phyloP scores from a whole-genome alignment of 2,329 filamentous ascomycete genomes.

The Gyromitra esculenta region DNA sequence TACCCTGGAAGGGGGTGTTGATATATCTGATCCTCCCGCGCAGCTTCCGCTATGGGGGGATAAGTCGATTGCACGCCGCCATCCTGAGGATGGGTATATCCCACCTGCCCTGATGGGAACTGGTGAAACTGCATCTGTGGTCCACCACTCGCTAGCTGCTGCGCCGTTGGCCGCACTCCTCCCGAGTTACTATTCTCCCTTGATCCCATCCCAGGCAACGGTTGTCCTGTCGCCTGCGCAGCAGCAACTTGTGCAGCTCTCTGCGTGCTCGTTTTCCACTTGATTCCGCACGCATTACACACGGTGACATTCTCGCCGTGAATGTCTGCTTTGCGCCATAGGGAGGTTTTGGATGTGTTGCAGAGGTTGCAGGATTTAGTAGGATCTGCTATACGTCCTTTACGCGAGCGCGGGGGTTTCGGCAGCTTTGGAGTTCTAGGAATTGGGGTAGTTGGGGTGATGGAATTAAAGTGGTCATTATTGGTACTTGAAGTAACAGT shows the following conservation, averaged over 20 bases:
- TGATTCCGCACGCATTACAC: conserved; percentile 58
- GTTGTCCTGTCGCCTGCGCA: conserved; percentile 29
- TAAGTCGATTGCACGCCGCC: neutral
- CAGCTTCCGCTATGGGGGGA: neutral
- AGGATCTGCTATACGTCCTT: conserved; percentile 57
- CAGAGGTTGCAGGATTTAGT: conserved; percentile 58
- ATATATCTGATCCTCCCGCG: conserved; percentile 11
- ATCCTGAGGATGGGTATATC: conserved; percentile 5
- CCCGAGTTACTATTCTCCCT: conserved; percentile 32
- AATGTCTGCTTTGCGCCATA: conserved; percentile 58
- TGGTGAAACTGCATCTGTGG: conserved; percentile 46
- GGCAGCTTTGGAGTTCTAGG: conserved; percentile 45
- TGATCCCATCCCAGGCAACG: conserved; percentile 26
- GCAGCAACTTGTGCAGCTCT: conserved; percentile 48
- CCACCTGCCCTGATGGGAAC: conserved; percentile 4
- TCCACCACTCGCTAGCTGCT: conserved; percentile 26
- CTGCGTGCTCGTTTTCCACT: conserved; percentile 57
- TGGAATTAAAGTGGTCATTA: conserved; percentile 4
- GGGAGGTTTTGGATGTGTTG: conserved; percentile 57
- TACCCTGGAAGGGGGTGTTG: conserved; percentile 2
- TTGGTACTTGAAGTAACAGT: conserved; percentile 25
- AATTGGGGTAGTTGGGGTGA: conserved; percentile 27
- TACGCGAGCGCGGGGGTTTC: conserved; percentile 57
- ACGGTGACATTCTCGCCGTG: conserved; percentile 58
- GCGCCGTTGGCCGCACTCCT: conserved; percentile 25